Percentiles rank a stretch among this genome's conserved stretches.
These are phyloP conservation scores for Dicorynia guianensis DNA, from an alignment of 306 rosid species.

Conservation along the genomic window DNA sequence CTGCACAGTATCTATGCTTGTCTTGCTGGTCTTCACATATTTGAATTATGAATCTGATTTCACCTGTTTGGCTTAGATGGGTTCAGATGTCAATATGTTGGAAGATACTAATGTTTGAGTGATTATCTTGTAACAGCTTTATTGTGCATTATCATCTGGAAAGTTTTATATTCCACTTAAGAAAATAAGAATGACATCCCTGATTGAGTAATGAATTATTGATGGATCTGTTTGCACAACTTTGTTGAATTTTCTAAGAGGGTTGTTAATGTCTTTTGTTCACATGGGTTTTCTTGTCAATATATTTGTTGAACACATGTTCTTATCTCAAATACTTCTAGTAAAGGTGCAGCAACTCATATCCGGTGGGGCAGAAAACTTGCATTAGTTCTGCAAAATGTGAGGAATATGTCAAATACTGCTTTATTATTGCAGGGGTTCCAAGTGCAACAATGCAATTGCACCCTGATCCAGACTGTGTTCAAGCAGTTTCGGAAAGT, in stretches of 20 bases:
- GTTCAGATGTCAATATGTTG: too few relatives aligned
- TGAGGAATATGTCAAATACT: slow-evolving; percentile 41
- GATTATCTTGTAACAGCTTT: too few relatives aligned
- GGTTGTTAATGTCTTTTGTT: slow-evolving; percentile 27
- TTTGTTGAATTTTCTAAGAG: neutral
- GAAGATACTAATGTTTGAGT: too few relatives aligned
- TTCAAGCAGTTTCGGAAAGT: slow-evolving; percentile 57
- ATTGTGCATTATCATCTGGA: too few relatives aligned
- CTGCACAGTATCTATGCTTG: too few relatives aligned
- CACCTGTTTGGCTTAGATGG: too few relatives aligned
- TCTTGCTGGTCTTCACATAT: too few relatives aligned
- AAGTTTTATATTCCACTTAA: too few relatives aligned
- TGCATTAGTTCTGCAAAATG: slow-evolving; percentile 36
- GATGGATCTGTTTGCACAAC: neutral
- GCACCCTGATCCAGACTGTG: slow-evolving; percentile 55
- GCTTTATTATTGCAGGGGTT: slow-evolving; percentile 59
- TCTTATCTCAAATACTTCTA: slow-evolving; percentile 60
- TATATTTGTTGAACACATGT: slow-evolving; percentile 42
- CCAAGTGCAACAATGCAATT: slow-evolving; percentile 53
- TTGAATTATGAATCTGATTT: too few relatives aligned
- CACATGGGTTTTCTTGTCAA: slow-evolving; percentile 23
- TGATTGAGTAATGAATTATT: too few relatives aligned
- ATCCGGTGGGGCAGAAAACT: slow-evolving; percentile 51
- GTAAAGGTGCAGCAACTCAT: slow-evolving; percentile 55
- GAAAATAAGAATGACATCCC: too few relatives aligned